Percentiles rank a stretch among this genome's conserved stretches.
Conservation (phyloP, 2,329 filamentous ascomycete species). For the Cercospora sesami region DNA sequence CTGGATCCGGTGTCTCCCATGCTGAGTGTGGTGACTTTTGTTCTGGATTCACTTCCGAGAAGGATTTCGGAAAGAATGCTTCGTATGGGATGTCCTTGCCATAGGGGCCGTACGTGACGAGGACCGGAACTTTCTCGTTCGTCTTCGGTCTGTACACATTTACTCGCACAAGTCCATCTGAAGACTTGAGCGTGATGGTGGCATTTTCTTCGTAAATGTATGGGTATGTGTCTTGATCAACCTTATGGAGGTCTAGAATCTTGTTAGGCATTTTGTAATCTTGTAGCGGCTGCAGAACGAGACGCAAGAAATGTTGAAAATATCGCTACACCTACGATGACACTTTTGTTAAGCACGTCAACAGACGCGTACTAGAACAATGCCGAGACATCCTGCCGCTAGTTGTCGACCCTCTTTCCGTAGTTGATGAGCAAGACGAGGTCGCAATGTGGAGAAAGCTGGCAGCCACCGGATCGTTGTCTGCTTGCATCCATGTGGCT, state of each 20-base stretch:
- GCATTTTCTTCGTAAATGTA: slow-evolving; percentile 41
- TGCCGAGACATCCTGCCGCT: neutral
- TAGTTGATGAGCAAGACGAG: neutral
- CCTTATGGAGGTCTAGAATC: slow-evolving; percentile 35
- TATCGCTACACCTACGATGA: neutral
- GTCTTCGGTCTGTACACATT: slow-evolving; percentile 41
- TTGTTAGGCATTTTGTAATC: slow-evolving; percentile 36
- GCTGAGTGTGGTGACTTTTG: slow-evolving; percentile 46
- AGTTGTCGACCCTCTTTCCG: neutral
- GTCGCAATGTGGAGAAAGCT: neutral
- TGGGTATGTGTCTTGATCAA: slow-evolving; percentile 35
- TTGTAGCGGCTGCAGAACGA: neutral
- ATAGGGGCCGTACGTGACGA: slow-evolving; percentile 72
- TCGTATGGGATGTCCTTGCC: slow-evolving; percentile 70
- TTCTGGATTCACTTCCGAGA: slow-evolving; percentile 42
- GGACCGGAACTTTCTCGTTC: slow-evolving; percentile 54
- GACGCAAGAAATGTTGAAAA: neutral
- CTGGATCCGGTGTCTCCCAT: slow-evolving; percentile 49
- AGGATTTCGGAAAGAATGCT: slow-evolving; percentile 55
- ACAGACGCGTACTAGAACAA: neutral
- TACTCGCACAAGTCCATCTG: slow-evolving; percentile 37
- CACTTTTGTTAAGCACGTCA: neutral
- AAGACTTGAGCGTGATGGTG: slow-evolving; percentile 34
- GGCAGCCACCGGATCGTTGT: neutral
- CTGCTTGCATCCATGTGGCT: neutral